phyloP scores from a whole-genome alignment of 257 asterid genomes.

The Gynochthodes officinalis region DNA sequence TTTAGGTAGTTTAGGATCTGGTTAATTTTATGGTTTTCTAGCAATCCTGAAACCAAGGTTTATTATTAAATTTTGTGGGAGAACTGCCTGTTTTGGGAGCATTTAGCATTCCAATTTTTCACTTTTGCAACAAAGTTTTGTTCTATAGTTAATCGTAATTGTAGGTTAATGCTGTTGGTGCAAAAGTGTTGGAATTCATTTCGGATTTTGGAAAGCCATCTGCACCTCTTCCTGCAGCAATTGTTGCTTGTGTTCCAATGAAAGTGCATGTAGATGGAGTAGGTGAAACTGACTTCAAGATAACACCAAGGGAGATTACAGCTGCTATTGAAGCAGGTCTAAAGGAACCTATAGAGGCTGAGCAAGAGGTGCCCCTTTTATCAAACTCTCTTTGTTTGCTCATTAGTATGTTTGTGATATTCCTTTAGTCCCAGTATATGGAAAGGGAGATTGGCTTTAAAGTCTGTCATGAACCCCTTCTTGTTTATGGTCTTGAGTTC shows the following conservation, averaged over 20 bases:
- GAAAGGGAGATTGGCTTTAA: background rate
- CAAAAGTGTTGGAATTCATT: conserved; percentile 85
- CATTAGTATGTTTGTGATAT: background rate
- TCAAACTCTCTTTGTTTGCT: conserved; percentile 6
- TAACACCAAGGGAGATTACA: conserved; percentile 71
- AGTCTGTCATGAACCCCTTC: background rate
- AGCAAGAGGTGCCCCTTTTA: conserved; percentile 73
- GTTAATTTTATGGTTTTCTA: background rate
- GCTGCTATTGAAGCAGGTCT: conserved; percentile 84
- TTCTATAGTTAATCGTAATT: conserved; percentile 13
- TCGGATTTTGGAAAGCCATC: conserved; percentile 92
- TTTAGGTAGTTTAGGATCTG: background rate
- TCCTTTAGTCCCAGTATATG: background rate
- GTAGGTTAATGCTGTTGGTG: conserved; percentile 92
- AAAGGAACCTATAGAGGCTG: conserved; percentile 87
- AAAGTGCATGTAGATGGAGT: conserved; percentile 76
- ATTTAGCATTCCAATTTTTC: background rate
- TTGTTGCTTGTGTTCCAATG: conserved; percentile 94
- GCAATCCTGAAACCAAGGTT: background rate
- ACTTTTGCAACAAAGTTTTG: background rate
- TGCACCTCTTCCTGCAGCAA: conserved; percentile 94
- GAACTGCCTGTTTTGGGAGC: background rate
- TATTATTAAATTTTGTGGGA: background rate
- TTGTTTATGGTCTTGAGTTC: background rate
- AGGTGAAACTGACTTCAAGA: conserved; percentile 87